Evolutionary conservation across 116 monocot genomes (phyloP).

Genomic region (Iris pallida): DNA sequence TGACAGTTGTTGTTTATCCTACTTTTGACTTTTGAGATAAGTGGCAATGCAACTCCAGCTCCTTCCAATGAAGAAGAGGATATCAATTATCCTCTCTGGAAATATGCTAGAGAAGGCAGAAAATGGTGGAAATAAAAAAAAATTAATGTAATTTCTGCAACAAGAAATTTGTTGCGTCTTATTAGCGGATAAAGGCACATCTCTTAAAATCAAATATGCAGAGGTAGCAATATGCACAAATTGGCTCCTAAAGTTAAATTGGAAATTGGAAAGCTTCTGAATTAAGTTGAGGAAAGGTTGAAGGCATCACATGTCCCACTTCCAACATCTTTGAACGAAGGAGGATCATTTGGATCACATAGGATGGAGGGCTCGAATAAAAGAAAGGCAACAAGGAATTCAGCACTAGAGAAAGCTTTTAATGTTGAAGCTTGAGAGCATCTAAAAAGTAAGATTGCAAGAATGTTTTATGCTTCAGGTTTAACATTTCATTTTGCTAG

Average conservation of each 20-base stretch:
- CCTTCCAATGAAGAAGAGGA: constrained; percentile 1
- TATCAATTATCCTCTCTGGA: neutral
- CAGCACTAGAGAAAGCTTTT: neutral
- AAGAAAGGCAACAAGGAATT: neutral
- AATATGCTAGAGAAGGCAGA: neutral
- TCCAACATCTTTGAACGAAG: neutral
- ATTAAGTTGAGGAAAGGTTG: neutral
- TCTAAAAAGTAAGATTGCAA: constrained; percentile 1
- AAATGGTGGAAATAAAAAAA: neutral
- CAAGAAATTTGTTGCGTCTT: neutral
- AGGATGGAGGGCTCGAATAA: neutral
- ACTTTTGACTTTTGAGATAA: neutral
- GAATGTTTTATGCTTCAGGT: neutral
- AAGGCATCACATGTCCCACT: neutral
- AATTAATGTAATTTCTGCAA: neutral
- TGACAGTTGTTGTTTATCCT: neutral
- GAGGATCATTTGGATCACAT: neutral
- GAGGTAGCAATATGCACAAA: neutral
- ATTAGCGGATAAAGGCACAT: neutral
- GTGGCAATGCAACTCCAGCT: neutral
- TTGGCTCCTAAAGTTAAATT: neutral
- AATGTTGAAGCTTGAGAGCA: neutral
- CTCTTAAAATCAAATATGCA: neutral
- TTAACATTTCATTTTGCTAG: constrained; percentile 11
- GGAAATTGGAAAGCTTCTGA: neutral